These are phyloP conservation scores for Arthroderma sp. DNA, from an alignment of 2,329 filamentous ascomycete species.

Conservation along the genomic window DNA sequence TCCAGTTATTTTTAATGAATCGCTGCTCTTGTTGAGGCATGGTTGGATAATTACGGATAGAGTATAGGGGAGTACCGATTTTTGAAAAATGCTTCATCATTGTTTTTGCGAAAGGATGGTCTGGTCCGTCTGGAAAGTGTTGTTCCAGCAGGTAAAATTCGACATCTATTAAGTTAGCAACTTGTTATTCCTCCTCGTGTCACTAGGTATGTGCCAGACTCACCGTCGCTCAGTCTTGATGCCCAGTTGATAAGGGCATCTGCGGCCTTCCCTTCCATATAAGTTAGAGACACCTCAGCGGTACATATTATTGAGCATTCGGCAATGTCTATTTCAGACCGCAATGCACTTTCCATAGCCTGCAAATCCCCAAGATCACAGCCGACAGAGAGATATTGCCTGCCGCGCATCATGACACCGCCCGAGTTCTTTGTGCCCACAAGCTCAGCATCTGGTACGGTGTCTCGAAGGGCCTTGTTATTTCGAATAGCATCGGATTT, in stretches of 20 bases:
- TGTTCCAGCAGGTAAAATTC: conserved; percentile 82
- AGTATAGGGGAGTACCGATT: conserved; percentile 63
- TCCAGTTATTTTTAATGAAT: conserved; percentile 59
- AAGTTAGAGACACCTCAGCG: conserved; percentile 82
- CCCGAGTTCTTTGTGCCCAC: conserved; percentile 14
- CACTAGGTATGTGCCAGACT: conserved; percentile 10
- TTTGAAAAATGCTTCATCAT: conserved; percentile 80
- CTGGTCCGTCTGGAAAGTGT: conserved; percentile 60
- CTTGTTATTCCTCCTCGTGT: conserved; percentile 9
- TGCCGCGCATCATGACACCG: conserved; percentile 47
- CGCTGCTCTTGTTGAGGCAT: conserved; percentile 53
- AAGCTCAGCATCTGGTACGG: conserved; percentile 35
- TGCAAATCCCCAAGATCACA: conserved; percentile 63
- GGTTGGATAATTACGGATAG: conserved; percentile 56
- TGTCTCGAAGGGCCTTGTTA: conserved; percentile 46
- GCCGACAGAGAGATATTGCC: conserved; percentile 63
- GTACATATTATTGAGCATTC: conserved; percentile 60
- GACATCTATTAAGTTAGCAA: conserved; percentile 33
- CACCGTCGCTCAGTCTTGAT: conserved; percentile 55
- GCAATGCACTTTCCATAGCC: conserved; percentile 47
- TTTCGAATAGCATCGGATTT: conserved; percentile 57
- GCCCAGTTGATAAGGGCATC: conserved; percentile 69
- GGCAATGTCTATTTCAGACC: conserved; percentile 40
- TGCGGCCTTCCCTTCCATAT: conserved; percentile 64
- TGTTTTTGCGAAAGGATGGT: conserved; percentile 72